Conservation (phyloP, 176 grass and related monocot genomes). For the Oryza brachyantha region DNA sequence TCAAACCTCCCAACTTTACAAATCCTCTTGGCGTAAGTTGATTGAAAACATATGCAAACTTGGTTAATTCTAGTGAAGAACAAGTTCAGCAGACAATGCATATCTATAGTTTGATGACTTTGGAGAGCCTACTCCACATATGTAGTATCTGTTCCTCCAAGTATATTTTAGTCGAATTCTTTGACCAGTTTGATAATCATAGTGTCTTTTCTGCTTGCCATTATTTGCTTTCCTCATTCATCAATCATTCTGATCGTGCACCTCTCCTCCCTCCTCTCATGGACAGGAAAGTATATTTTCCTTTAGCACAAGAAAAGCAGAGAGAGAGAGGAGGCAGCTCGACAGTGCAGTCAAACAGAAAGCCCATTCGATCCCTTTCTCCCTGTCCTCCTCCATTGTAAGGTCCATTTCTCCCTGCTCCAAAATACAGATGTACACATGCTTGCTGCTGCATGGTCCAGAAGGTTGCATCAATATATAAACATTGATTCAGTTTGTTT, state of each 20-base stretch:
- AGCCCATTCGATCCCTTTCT: constrained; percentile 35
- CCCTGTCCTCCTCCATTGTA: constrained; percentile 11
- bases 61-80: background rate
- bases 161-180: background rate
- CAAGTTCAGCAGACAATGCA: background rate
- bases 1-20: background rate
- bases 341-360: constrained; percentile 52
- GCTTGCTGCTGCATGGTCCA: constrained; percentile 27
- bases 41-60: background rate
- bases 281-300: constrained; percentile 40
- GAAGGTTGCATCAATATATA: background rate
- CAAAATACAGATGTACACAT: constrained; percentile 22
- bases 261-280: background rate
- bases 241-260: constrained; percentile 46
- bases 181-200: constrained; percentile 42
- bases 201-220: constrained; percentile 30
- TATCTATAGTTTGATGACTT: background rate
- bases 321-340: constrained; percentile 27
- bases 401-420: constrained; percentile 40
- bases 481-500: background rate
- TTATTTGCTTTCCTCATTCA: constrained; percentile 43
- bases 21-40: background rate
- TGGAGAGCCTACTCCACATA: background rate
- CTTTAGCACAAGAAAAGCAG: constrained; percentile 26
- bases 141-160: too few relatives aligned